Base-by-base conservation (phyloP, 805 yeast species). In the Wickerhamiella parazyma region DNA sequence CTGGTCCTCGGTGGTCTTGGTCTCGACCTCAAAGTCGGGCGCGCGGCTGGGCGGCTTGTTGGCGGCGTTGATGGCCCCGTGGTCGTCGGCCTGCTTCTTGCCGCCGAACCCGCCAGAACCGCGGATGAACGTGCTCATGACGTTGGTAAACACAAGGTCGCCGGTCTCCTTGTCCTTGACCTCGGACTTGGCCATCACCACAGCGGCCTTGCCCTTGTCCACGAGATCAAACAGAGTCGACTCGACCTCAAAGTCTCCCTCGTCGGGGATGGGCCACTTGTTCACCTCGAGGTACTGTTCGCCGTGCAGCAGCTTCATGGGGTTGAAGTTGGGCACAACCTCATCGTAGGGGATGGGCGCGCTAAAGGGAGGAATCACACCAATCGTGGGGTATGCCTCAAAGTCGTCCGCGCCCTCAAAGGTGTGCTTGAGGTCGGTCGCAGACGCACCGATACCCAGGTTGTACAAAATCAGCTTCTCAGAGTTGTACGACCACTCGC, bases 261-360 rank as follows among this genome's bases (percentile, higher is more conserved):
- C 69, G 1, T 81, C 73, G 49, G 95, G 93, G 46, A 89, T 69
- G 46, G 94, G 91, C 68, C 72, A 77, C 60, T 78, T 73, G 50
- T 70, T 70, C 49, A 89, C 61, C 63, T 76, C 85, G 54, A 87
- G 68, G 63, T 81, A 89, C 62, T 89, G 96, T 66, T 89, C 98
- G 47, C 97, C 98, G 61, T 89, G 97, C 53, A 89, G 72, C 57
- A 89, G 70, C 63, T 80, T 71, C 75, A 85, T 79, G 48, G 91
- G 94, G 64, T 84, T 83, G 70, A 84, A 89, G 65, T 83, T 77
- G 46, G 77, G 80, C 53, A 89, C 76, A 36, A 78, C 61, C 46
- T 70, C 67, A 48, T 71, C 66, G 59, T 80, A 73, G 28, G 80
- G 70, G 60, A 46, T 73, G 73, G 45, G 76, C 67, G 54, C 71